These are phyloP conservation scores for Boletus patriciae DNA, from an alignment of 768 basidiomycete genomes.

Conservation along the genomic window DNA sequence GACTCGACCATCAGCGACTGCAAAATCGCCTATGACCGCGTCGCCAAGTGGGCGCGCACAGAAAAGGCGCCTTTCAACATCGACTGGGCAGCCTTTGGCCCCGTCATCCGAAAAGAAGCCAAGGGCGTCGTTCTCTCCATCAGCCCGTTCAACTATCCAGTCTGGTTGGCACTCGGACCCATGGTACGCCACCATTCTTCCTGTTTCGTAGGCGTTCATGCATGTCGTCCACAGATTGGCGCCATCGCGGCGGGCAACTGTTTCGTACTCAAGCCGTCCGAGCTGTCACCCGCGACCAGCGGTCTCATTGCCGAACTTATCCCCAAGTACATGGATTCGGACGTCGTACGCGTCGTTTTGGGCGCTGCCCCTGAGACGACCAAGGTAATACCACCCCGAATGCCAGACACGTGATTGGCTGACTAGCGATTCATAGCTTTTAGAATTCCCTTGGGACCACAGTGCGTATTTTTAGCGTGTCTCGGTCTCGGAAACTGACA, in stretches of 20 bases:
- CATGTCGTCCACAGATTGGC: constrained; percentile 42
- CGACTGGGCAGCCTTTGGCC: constrained; percentile 58
- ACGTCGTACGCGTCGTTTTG: constrained; percentile 65
- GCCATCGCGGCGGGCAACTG: constrained; percentile 82
- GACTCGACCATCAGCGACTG: constrained; percentile 52
- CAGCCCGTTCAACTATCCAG: constrained; percentile 73
- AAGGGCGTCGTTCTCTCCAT: constrained; percentile 76
- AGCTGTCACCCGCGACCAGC: constrained; percentile 56
- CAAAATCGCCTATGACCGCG: constrained; percentile 54
- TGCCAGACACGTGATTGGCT: background rate
- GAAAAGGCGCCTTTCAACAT: constrained; percentile 55
- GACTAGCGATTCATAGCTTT: constrained; percentile 42
- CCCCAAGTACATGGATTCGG: constrained; percentile 72
- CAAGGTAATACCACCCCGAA: constrained; percentile 35
- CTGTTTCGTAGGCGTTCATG: background rate
- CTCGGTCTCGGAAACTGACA: background rate
- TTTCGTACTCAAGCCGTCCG: constrained; percentile 74
- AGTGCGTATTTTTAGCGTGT: constrained; percentile 34
- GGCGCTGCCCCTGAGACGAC: constrained; percentile 67
- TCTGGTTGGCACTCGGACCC: constrained; percentile 58
- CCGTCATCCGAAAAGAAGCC: constrained; percentile 68
- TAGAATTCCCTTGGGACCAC: constrained; percentile 70
- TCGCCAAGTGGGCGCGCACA: constrained; percentile 75
- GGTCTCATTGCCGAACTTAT: constrained; percentile 64
- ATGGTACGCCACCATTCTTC: constrained; percentile 41